A percentile compares a stretch with the other conserved stretches of the same genome.
Conservation (phyloP, 768 basidiomycete genomes). For the Galerina marginata region DNA sequence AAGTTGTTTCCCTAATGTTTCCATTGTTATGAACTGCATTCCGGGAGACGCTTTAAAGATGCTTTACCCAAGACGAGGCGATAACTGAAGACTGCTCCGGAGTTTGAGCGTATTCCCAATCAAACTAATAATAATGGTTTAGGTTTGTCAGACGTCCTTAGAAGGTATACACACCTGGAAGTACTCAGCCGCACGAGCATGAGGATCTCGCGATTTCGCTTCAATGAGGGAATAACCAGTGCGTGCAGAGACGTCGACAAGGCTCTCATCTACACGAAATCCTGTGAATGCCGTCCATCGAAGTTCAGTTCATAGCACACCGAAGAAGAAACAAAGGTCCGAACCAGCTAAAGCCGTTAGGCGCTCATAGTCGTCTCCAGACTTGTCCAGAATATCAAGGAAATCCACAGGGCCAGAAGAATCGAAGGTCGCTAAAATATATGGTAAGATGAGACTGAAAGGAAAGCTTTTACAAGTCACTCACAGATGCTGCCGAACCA, state of each 20-base stretch:
- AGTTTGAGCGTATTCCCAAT: slow-evolving; percentile 61
- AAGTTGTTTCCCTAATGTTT: slow-evolving; percentile 61
- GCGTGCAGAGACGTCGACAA: slow-evolving; percentile 59
- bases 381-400: slow-evolving; percentile 45
- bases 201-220: slow-evolving; percentile 47
- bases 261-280: slow-evolving; percentile 44
- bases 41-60: not conserved
- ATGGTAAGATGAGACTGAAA: not conserved
- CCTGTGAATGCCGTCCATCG: slow-evolving; percentile 33
- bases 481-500: slow-evolving; percentile 51
- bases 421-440: slow-evolving; percentile 57
- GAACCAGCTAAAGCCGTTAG: slow-evolving; percentile 53
- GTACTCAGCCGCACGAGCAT: slow-evolving; percentile 62
- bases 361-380: slow-evolving; percentile 43
- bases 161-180: slow-evolving; percentile 40
- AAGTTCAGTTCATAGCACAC: not conserved
- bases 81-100: slow-evolving; percentile 70
- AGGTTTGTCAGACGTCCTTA: not conserved
- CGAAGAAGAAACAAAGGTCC: not conserved
- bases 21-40: not conserved
- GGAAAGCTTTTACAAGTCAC: slow-evolving; percentile 19
- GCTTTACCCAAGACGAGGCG: slow-evolving; percentile 63
- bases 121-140: slow-evolving; percentile 31
- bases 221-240: slow-evolving; percentile 60
- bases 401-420: slow-evolving; percentile 54